Evolutionary conservation across 495 filamentous ascomycete species (phyloP).

Genomic region (Talaromyces wortmannii): DNA sequence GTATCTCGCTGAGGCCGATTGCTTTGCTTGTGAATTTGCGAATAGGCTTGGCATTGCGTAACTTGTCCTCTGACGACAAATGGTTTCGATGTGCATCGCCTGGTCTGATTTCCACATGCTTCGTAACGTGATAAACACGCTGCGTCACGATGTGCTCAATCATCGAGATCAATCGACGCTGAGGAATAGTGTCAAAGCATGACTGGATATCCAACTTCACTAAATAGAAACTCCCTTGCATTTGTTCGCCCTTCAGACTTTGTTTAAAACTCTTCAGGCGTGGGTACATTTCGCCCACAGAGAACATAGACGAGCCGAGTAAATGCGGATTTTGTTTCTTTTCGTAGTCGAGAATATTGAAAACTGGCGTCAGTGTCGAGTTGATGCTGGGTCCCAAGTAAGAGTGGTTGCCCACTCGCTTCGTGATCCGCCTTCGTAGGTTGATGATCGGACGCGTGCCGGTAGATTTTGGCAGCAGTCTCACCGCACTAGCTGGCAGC

Average conservation of each 20-base stretch:
- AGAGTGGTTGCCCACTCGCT: slow-evolving; percentile 19
- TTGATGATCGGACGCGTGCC: slow-evolving; percentile 84
- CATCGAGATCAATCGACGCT: slow-evolving; percentile 60
- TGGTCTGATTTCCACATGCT: slow-evolving; percentile 64
- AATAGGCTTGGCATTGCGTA: slow-evolving; percentile 34
- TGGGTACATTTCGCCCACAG: slow-evolving; percentile 74
- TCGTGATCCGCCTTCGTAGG: slow-evolving; percentile 55
- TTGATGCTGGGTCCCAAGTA: slow-evolving; percentile 75
- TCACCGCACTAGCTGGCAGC: slow-evolving; percentile 73
- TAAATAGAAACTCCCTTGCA: slow-evolving; percentile 54
- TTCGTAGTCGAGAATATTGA: slow-evolving; percentile 72
- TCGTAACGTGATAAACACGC: slow-evolving; percentile 62
- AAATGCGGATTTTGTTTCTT: slow-evolving; percentile 51
- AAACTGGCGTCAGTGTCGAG: slow-evolving; percentile 65
- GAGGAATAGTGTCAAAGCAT: slow-evolving; percentile 95
- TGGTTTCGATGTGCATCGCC: slow-evolving; percentile 10
- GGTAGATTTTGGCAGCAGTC: slow-evolving; percentile 67
- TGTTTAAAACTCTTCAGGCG: slow-evolving; percentile 63
- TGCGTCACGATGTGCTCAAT: slow-evolving; percentile 57
- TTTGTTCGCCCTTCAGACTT: slow-evolving; percentile 18
- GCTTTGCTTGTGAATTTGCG: slow-evolving; percentile 61
- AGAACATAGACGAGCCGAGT: slow-evolving; percentile 73
- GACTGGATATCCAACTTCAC: slow-evolving; percentile 88
- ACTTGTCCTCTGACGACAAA: slow-evolving; percentile 4
- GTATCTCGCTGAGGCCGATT: slow-evolving; percentile 38